phyloP scores from a whole-genome alignment of 805 yeast genomes.

The Jamesozyma piceae region DNA sequence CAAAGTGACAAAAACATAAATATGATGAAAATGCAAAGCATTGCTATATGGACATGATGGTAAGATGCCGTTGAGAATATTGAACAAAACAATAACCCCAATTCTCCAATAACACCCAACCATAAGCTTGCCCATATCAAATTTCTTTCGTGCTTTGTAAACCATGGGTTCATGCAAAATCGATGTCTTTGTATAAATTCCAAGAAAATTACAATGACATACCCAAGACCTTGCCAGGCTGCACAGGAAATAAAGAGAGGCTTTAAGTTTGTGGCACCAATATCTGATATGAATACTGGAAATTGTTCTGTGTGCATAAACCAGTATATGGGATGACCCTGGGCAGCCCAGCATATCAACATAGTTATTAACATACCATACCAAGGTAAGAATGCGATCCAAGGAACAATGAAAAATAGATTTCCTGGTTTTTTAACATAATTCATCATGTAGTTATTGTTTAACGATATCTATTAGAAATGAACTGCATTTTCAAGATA shows the following conservation, averaged over 20 bases:
- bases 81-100: constrained; percentile 66
- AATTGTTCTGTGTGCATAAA: constrained; percentile 40
- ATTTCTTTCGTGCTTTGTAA: constrained; percentile 32
- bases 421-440: constrained; percentile 30
- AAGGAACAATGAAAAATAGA: constrained; percentile 50
- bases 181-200: constrained; percentile 51
- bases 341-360: constrained; percentile 66
- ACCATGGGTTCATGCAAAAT: constrained; percentile 33
- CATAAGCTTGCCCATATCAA: constrained; percentile 35
- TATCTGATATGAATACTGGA: constrained; percentile 70
- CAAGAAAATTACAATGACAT: constrained; percentile 49
- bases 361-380: constrained; percentile 84
- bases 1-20: constrained; percentile 48
- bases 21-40: constrained; percentile 67
- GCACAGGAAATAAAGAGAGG: constrained; percentile 76
- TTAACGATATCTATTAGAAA: no score
- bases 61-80: constrained; percentile 57
- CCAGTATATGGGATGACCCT: constrained; percentile 65
- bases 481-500: no score
- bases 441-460: no score
- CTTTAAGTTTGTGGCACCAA: constrained; percentile 80
- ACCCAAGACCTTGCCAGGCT: constrained; percentile 68
- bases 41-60: constrained; percentile 48
- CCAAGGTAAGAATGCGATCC: constrained; percentile 64
- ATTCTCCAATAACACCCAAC: constrained; percentile 49